A percentile compares a stretch with the other conserved stretches of the same genome.
Evolutionary conservation across 78 protist species (phyloP).

Genomic region (Tieghemostelium lacteum): DNA sequence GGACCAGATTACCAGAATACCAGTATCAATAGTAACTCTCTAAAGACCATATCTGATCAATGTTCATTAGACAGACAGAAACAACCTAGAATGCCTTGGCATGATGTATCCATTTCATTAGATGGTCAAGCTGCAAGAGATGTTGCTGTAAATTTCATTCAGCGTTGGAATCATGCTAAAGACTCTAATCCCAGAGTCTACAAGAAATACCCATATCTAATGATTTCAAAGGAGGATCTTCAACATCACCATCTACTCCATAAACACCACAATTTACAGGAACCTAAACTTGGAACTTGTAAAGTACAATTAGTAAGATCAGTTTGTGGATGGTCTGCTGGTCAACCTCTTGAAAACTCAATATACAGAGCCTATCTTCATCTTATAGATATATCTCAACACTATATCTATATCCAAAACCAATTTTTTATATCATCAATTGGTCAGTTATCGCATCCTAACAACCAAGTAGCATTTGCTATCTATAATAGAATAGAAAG

Average conservation of each 20-base stretch:
- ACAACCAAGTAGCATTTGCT: conserved; percentile 71
- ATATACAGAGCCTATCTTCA: conserved; percentile 75
- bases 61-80: conserved; percentile 30
- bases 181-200: conserved; percentile 65
- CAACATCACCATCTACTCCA: neutral
- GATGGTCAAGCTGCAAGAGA: conserved; percentile 80
- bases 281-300: conserved; percentile 18
- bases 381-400: conserved; percentile 64
- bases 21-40: neutral
- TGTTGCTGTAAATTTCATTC: conserved; percentile 87
- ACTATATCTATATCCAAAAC: conserved; percentile 80
- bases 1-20: conserved; percentile 64
- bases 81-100: conserved; percentile 86
- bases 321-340: conserved; percentile 82
- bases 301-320: conserved; percentile 75
- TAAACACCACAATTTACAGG: neutral
- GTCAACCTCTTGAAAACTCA: conserved; percentile 73
- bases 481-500: conserved; percentile 53
- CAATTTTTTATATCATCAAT: conserved; percentile 67
- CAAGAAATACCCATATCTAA: conserved; percentile 61
- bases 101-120: conserved; percentile 52
- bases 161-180: conserved; percentile 88
- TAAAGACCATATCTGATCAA: no score
- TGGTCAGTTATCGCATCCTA: conserved; percentile 27
- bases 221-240: conserved; percentile 13